Evolutionary conservation across 345 rosid species (phyloP).

Genomic region (Erucastrum elatum): DNA sequence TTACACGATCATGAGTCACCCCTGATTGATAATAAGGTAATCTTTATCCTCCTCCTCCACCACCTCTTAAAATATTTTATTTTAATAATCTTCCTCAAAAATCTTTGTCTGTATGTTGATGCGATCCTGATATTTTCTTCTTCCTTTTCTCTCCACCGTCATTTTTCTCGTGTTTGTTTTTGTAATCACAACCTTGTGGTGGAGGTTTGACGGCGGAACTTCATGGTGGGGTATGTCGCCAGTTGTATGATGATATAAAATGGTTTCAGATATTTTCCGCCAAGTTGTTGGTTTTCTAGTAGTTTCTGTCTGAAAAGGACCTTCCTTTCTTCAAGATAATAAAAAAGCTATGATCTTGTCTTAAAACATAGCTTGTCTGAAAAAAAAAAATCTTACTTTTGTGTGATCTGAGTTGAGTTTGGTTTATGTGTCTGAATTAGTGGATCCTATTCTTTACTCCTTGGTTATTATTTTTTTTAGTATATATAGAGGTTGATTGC

Average conservation of each 20-base stretch:
- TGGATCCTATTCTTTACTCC: background rate
- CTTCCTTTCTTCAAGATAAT: background rate
- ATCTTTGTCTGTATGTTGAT: conserved; percentile 34
- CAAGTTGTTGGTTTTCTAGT: conserved; percentile 48
- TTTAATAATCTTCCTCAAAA: background rate
- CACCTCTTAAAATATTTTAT: background rate
- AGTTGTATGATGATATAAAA: conserved; percentile 22
- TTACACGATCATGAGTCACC: conserved; percentile 31
- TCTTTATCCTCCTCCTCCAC: background rate
- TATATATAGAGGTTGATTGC: conserved; percentile 36
- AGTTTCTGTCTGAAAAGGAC: conserved; percentile 43
- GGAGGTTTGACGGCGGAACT: conserved; percentile 51
- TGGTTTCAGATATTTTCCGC: conserved; percentile 50
- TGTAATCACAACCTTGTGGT: conserved; percentile 45
- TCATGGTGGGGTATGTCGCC: conserved; percentile 36
- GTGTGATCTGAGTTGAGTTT: conserved; percentile 19
- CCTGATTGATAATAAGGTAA: conserved; percentile 3
- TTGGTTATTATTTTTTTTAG: background rate
- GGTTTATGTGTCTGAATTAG: conserved; percentile 17
- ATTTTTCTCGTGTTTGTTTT: conserved; percentile 18
- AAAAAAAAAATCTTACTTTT: conserved; percentile 8
- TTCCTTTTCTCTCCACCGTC: conserved; percentile 3
- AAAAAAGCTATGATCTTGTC: background rate
- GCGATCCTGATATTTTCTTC: conserved; percentile 5
- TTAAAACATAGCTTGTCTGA: background rate